Conservation (phyloP, 345 rosid genomes). For the Ricinus communis region DNA sequence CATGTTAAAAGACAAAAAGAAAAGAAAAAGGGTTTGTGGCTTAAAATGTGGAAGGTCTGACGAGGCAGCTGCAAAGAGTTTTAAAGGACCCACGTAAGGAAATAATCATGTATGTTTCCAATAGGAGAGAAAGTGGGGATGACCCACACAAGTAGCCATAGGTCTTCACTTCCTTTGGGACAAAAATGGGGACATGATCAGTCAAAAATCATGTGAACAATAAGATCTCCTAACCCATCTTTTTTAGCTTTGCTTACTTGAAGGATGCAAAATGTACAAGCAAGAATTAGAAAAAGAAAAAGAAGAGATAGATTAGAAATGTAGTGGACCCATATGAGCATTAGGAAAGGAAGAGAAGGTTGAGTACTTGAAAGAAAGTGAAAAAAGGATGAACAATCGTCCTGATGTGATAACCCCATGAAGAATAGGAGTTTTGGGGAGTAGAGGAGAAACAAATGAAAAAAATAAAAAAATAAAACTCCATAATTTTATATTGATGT, state of each 20-base stretch:
- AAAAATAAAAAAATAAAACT: background rate
- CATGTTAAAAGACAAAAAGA: too few relatives aligned
- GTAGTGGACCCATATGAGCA: conserved; percentile 17
- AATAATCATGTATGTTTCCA: conserved; percentile 17
- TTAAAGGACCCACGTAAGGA: conserved; percentile 3
- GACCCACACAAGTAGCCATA: conserved; percentile 12
- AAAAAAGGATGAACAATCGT: background rate
- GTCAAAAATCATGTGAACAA: conserved; percentile 20
- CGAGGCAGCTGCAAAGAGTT: background rate
- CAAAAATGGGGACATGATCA: conserved; percentile 11
- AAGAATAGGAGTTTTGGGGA: background rate
- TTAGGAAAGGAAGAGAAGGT: background rate
- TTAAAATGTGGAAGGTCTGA: background rate
- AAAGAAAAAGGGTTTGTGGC: too few relatives aligned
- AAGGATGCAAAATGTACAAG: conserved; percentile 1
- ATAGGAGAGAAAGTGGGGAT: conserved; percentile 16
- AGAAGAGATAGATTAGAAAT: conserved; percentile 24
- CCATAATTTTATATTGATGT: conserved; percentile 14
- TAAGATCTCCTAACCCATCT: background rate
- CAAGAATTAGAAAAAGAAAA: background rate
- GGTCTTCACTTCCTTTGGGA: conserved; percentile 15
- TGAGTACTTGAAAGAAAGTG: conserved; percentile 9
- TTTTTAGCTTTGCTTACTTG: conserved; percentile 12
- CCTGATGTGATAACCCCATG: conserved; percentile 22
- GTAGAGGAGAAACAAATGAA: too few relatives aligned